A percentile compares a stretch with the other conserved stretches of the same genome.
These are phyloP conservation scores for Mallotus repandus DNA, from an alignment of 441 rosid species.

Conservation along the genomic window DNA sequence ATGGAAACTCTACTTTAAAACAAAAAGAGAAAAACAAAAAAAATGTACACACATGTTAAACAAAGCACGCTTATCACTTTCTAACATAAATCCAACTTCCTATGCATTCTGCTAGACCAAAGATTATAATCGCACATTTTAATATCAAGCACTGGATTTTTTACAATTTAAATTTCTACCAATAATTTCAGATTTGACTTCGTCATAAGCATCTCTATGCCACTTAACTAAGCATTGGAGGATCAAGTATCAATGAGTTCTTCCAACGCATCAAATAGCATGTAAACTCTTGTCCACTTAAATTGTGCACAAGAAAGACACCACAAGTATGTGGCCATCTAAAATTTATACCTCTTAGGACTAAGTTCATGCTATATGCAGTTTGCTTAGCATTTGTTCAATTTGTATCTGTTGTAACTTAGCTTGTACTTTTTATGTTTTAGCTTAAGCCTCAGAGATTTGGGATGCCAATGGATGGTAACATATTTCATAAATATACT, in stretches of 20 bases:
- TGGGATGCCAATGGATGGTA: neutral
- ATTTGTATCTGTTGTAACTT: neutral
- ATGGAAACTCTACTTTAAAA: conserved; percentile 5
- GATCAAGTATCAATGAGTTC: conserved; percentile 11
- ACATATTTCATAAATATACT: neutral
- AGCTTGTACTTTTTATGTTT: neutral
- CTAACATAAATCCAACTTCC: neutral
- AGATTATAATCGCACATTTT: neutral
- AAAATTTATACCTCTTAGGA: neutral
- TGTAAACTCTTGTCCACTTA: neutral
- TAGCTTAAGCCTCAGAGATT: neutral
- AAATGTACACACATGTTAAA: neutral
- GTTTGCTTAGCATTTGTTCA: neutral
- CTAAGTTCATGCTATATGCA: neutral
- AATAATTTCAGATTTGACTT: neutral
- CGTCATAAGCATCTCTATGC: neutral
- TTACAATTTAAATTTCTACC: neutral
- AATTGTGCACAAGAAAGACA: too few relatives aligned
- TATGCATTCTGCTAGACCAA: neutral
- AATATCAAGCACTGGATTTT: neutral
- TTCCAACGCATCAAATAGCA: neutral
- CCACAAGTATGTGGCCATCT: neutral
- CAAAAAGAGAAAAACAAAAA: neutral
- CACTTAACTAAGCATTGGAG: neutral
- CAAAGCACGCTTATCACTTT: neutral